Evolutionary conservation across 345 rosid species (phyloP).

Genomic region (Streptanthus diversifolius): DNA sequence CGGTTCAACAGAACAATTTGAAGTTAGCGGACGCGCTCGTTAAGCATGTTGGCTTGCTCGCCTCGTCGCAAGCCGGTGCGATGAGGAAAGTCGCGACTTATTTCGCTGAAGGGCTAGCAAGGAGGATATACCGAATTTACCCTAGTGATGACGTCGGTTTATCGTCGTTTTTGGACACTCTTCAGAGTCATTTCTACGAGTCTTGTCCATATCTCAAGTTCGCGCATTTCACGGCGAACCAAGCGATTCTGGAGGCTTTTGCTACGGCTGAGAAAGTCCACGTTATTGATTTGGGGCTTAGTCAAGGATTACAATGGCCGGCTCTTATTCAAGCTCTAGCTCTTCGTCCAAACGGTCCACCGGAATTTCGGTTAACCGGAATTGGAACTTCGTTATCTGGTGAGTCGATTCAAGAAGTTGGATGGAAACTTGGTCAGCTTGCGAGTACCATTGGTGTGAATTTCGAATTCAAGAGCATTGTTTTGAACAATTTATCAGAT

Average conservation of each 20-base stretch:
- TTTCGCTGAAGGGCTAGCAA: conserved; percentile 79
- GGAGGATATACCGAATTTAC: conserved; percentile 61
- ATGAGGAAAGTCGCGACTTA: conserved; percentile 93
- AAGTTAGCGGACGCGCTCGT: conserved; percentile 73
- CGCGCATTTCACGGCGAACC: conserved; percentile 94
- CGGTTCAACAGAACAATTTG: conserved; percentile 61
- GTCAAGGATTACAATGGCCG: conserved; percentile 95
- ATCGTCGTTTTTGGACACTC: conserved; percentile 46
- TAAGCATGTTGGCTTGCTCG: conserved; percentile 67
- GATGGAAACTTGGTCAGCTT: conserved; percentile 70
- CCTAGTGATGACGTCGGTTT: conserved; percentile 44
- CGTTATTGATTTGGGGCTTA: conserved; percentile 68
- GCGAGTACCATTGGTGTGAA: conserved; percentile 57
- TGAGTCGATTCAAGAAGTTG: conserved; percentile 66
- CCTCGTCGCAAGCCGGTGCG: conserved; percentile 71
- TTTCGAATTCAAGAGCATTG: conserved; percentile 65
- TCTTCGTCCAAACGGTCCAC: conserved; percentile 72
- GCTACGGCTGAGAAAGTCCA: conserved; percentile 56
- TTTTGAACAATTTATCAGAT: conserved; percentile 59
- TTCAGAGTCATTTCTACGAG: conserved; percentile 87
- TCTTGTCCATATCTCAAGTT: conserved; percentile 87
- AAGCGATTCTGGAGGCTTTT: conserved; percentile 82
- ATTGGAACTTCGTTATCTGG: conserved; percentile 72
- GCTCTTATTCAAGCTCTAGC: conserved; percentile 96
- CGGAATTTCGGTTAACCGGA: conserved; percentile 75